A percentile compares a stretch with the other conserved stretches of the same genome.
These are phyloP conservation scores for Hanseniaspora osmophila DNA, from an alignment of 805 yeast genomes.

Conservation along the genomic window DNA sequence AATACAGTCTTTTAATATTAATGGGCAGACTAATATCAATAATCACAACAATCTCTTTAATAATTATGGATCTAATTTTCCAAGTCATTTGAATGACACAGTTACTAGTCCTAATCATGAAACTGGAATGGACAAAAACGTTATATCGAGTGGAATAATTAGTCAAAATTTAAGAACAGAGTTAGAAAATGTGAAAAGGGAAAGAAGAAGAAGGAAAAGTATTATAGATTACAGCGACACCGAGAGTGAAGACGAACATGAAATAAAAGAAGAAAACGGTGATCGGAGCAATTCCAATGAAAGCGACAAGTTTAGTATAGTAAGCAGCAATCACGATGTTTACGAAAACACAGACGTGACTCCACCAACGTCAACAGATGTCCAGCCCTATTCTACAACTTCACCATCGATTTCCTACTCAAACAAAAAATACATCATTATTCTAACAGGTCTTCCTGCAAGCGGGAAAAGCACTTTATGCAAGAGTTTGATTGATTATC, in stretches of 20 bases:
- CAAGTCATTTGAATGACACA: too few species aligned
- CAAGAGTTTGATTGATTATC: constrained; percentile 45
- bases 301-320: not conserved
- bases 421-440: constrained; percentile 38
- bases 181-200: not conserved
- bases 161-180: not conserved
- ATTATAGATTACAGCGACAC: not conserved
- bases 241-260: not conserved
- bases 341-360: not conserved
- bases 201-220: not conserved
- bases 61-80: too few species aligned
- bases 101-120: too few species aligned
- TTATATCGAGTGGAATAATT: not conserved
- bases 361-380: too few species aligned
- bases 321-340: not conserved
- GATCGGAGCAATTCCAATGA: not conserved
- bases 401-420: not conserved
- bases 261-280: not conserved
- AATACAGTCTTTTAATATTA: not conserved
- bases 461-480: constrained; percentile 65
- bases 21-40: too few species aligned
- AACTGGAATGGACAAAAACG: not conserved
- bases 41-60: too few species aligned
- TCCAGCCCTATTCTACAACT: too few species aligned
- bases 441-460: constrained; percentile 68